phyloP scores from a whole-genome alignment of 1,284 basidiomycete genomes.

The Gomphus bonarii region DNA sequence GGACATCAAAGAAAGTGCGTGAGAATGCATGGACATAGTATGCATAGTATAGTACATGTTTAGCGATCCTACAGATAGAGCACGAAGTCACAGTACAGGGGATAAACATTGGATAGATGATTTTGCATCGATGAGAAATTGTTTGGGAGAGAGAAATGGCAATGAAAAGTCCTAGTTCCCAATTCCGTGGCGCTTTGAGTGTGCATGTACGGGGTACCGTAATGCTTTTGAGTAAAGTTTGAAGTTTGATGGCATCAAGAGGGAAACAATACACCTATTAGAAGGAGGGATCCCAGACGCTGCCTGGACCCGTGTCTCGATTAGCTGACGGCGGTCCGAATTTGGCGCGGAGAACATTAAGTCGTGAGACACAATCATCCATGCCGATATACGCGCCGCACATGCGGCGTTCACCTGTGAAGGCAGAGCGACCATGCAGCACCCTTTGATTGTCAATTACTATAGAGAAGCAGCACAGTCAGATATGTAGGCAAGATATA shows the following conservation, averaged over 20 bases:
- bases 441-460: constrained; percentile 94
- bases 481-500: not conserved
- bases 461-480: constrained; percentile 20
- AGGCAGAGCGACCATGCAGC: constrained; percentile 85
- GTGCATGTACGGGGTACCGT: not conserved
- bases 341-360: constrained; percentile 56
- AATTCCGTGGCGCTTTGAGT: not conserved
- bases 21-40: not conserved
- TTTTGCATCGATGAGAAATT: not conserved
- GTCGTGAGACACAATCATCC: constrained; percentile 81
- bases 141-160: not conserved
- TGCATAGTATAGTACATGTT: not conserved
- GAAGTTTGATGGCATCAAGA: not conserved
- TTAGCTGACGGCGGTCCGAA: constrained; percentile 27
- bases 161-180: not conserved
- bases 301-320: constrained; percentile 18
- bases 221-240: not conserved
- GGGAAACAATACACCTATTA: constrained; percentile 5
- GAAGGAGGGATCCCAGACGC: constrained; percentile 27
- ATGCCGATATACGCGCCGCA: constrained; percentile 91
- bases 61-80: not conserved
- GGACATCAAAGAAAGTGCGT: not conserved
- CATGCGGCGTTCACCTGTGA: constrained; percentile 82
- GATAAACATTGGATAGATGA: not conserved
- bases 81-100: not conserved